Evolutionary conservation across 129 eudicot species (phyloP).

Genomic region (Flaveria robusta): DNA sequence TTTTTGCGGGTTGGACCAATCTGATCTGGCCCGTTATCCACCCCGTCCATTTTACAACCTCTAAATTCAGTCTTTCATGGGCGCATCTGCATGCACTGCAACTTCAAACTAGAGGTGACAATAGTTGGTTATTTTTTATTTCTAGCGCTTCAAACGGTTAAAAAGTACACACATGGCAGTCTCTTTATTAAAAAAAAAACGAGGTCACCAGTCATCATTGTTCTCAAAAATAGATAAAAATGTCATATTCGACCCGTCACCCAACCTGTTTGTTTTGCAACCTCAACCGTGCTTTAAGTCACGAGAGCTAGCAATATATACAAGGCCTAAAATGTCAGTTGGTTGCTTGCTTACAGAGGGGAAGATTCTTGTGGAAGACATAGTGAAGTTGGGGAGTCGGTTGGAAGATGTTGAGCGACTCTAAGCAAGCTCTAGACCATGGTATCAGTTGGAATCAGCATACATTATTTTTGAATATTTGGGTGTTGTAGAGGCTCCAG

Average conservation of each 20-base stretch:
- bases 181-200: not conserved
- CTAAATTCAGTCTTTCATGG: not conserved
- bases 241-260: not conserved
- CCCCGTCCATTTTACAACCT: not conserved
- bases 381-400: constrained; percentile 74
- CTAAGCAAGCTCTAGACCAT: constrained; percentile 27
- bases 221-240: not conserved
- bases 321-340: not conserved
- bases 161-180: not conserved
- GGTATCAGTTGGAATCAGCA: constrained; percentile 1
- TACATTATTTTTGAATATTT: constrained; percentile 16
- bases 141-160: not conserved
- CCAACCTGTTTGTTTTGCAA: not conserved
- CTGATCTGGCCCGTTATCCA: not conserved
- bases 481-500: constrained; percentile 20
- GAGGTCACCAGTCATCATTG: not conserved
- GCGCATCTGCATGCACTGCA: not conserved
- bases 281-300: not conserved
- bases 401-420: constrained; percentile 48
- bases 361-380: constrained; percentile 95
- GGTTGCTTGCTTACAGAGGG: constrained; percentile 62
- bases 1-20: not conserved
- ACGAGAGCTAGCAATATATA: not conserved
- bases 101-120: no score
- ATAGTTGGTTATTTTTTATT: not conserved